A percentile compares a stretch with the other conserved stretches of the same genome.
phyloP scores from a whole-genome alignment of 768 basidiomycete species.

The Tylopilus rubrobrunneus region DNA sequence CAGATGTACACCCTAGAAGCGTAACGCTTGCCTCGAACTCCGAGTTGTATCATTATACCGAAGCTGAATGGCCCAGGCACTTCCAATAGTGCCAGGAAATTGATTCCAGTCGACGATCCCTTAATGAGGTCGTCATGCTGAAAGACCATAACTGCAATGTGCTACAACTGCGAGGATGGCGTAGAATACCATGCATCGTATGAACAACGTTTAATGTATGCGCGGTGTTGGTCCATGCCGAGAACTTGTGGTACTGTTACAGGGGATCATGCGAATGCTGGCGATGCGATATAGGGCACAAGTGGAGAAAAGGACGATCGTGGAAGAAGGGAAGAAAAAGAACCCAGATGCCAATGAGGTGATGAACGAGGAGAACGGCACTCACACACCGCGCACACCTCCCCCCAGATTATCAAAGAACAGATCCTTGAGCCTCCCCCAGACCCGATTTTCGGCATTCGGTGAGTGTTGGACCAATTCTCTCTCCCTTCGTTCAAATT shows the following conservation, averaged over 20 bases:
- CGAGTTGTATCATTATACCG: constrained; percentile 18
- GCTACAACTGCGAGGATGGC: constrained; percentile 22
- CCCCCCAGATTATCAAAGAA: constrained; percentile 26
- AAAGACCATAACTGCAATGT: constrained; percentile 16
- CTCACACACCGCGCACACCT: constrained; percentile 20
- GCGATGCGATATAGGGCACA: constrained; percentile 20
- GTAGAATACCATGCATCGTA: constrained; percentile 16
- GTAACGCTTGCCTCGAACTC: constrained; percentile 2
- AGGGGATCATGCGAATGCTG: constrained; percentile 24
- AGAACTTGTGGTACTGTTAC: constrained; percentile 17
- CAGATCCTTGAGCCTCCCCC: constrained; percentile 28
- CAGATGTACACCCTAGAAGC: constrained; percentile 16
- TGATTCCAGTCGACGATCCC: constrained; percentile 5
- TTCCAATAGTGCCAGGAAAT: not conserved
- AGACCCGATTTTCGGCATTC: constrained; percentile 20
- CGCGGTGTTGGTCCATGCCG: constrained; percentile 22
- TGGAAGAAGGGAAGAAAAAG: not conserved
- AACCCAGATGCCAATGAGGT: constrained; percentile 4
- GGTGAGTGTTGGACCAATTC: constrained; percentile 15
- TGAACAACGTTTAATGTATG: constrained; percentile 21
- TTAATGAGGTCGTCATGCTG: constrained; percentile 4
- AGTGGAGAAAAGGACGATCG: not conserved
- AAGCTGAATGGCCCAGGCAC: not conserved
- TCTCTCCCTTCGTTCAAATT: constrained; percentile 20
- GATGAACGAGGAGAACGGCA: not conserved